Base-by-base conservation (phyloP, 495 filamentous ascomycete genomes). In the Talaromyces ruber region DNA sequence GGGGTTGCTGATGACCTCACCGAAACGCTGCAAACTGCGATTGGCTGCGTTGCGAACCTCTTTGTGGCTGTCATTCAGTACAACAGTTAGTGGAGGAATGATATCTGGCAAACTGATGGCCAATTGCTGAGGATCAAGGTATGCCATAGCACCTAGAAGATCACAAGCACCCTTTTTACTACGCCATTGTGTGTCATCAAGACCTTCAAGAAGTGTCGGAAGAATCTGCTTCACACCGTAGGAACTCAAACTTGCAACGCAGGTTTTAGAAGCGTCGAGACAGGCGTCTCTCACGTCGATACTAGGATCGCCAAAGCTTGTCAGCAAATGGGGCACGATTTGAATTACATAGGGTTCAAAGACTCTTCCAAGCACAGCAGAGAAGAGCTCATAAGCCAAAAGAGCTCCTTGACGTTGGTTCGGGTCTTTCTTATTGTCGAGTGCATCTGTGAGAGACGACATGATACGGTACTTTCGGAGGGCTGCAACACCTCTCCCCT, bases 81-180 rank as follows among this genome's bases (percentile, higher is more conserved):
- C 94, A 45, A 87, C 82, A 0, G 94, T 98, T 61, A 98, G 80
- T 6, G 95, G 93, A 24, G 94, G 94, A 64, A 98, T 98, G 63
- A 98, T 98, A 58, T 93, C 91, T 0, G 94, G 95, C 64, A 98
- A 74, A 68, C 92, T 97, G 59, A 88, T 82, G 1, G 94, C 92
- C 16, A 98, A 81, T 69, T 98, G 94, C 61, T 97, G 86, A 6
- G 94, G 94, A 67, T 97, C 93, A 18, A 98, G 82, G 70, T 98
- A 98, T 9, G 94, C 95, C 93, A 98, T 98, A 60, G 93, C 93
- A 68, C 94, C 94, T 21, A 98, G 83, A 9, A 95, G 83, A 67
- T 98, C 94, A 66, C 94, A 98, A 59, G 94, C 94, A 65, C 94
- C 94, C 75, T 96, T 97, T 71, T 98, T 97, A 76, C 91, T 97